phyloP scores from a whole-genome alignment of 345 rosid species.

The Limnanthes douglasii region DNA sequence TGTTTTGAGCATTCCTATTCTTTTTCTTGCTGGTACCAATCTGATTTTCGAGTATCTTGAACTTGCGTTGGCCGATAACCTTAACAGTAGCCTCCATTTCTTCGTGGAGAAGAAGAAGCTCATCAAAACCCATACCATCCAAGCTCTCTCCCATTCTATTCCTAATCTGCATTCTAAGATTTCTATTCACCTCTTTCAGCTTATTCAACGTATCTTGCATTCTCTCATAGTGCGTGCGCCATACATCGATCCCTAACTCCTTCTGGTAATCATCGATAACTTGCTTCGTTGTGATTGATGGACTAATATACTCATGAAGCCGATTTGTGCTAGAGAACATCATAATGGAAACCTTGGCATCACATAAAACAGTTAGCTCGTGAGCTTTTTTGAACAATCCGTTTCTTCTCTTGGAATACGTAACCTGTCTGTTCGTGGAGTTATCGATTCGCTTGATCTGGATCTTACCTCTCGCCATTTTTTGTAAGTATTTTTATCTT shows the following conservation, averaged over 20 bases:
- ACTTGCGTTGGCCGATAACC: slow-evolving; percentile 54
- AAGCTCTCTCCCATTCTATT: slow-evolving; percentile 61
- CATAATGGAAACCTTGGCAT: slow-evolving; percentile 67
- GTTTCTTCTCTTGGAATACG: slow-evolving; percentile 59
- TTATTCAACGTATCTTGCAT: slow-evolving; percentile 64
- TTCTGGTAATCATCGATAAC: slow-evolving; percentile 54
- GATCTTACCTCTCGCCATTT: slow-evolving; percentile 80
- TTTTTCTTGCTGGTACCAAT: too few relatives aligned
- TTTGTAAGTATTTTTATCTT: too few relatives aligned
- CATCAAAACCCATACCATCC: slow-evolving; percentile 27
- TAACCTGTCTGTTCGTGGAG: slow-evolving; percentile 69
- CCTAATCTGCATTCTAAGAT: slow-evolving; percentile 51
- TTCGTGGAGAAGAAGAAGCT: slow-evolving; percentile 34
- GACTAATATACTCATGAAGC: slow-evolving; percentile 65
- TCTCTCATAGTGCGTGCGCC: slow-evolving; percentile 60
- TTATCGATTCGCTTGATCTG: slow-evolving; percentile 85
- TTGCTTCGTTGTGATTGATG: slow-evolving; percentile 50
- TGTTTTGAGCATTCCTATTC: too few relatives aligned
- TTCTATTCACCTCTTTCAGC: slow-evolving; percentile 41
- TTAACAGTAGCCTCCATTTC: slow-evolving; percentile 35
- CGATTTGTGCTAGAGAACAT: slow-evolving; percentile 57
- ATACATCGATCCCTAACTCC: slow-evolving; percentile 38
- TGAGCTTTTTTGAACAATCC: slow-evolving; percentile 76
- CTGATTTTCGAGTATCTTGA: too few relatives aligned
- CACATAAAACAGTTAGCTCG: slow-evolving; percentile 70